Conservation (phyloP, 1,139 yeast genomes). For the Debaryomyces fabryi region DNA sequence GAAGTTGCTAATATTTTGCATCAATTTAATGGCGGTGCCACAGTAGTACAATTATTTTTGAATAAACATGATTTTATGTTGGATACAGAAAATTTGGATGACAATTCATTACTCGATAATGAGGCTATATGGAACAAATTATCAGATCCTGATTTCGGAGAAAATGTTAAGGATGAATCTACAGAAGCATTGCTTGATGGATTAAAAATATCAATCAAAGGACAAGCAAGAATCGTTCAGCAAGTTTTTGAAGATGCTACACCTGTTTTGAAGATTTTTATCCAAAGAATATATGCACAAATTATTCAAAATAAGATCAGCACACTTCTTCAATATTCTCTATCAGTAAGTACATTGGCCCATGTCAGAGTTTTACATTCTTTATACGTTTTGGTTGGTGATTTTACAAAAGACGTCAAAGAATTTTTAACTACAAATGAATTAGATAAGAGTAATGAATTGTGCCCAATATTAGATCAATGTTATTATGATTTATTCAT, state of each 20-base stretch:
- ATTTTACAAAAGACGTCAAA: conserved; percentile 67
- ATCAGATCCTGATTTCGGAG: conserved; percentile 39
- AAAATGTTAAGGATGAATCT: conserved; percentile 35
- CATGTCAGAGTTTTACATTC: conserved; percentile 77
- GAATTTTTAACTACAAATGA: conserved; percentile 55
- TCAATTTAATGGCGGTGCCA: conserved; percentile 83
- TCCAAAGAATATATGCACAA: conserved; percentile 80
- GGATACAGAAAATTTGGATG: conserved; percentile 38
- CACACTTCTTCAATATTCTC: conserved; percentile 63
- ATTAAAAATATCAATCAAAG: conserved; percentile 50
- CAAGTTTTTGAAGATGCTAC: conserved; percentile 72
- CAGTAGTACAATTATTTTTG: conserved; percentile 81
- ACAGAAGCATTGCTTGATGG: conserved; percentile 38
- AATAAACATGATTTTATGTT: conserved; percentile 76
- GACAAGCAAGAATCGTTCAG: conserved; percentile 73
- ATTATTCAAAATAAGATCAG: conserved; percentile 70
- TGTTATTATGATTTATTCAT: conserved; percentile 71
- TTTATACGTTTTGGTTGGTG: conserved; percentile 61
- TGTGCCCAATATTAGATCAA: conserved; percentile 68
- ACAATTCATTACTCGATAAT: conserved; percentile 42
- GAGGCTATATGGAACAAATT: conserved; percentile 41
- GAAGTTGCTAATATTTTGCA: conserved; percentile 78
- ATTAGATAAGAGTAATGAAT: conserved; percentile 44
- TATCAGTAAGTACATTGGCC: conserved; percentile 67
- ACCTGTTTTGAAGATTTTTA: conserved; percentile 67